Base-by-base conservation (phyloP, 163 green algal species). In the Scenedesmus sp. region DNA sequence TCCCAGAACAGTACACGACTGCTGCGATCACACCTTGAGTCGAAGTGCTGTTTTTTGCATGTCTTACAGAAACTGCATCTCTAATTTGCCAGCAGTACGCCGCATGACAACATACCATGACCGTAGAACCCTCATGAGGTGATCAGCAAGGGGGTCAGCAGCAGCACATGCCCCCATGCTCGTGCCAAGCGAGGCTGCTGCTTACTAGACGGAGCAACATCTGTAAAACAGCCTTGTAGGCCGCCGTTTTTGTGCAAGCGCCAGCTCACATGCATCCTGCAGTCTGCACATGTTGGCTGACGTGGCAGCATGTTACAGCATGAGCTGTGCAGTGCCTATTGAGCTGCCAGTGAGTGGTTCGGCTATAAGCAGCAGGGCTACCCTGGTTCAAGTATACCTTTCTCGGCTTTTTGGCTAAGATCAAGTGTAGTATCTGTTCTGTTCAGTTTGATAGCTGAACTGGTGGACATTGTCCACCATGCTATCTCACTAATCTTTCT, bases 391-490 rank as follows among this genome's bases (percentile, higher is more conserved):
- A 60, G 77, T 54, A 90, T 90, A 90, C 86, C 86, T 90, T 90
- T 90, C 86, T 90, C 86, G 86, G 86, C 86, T 90, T 90, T 90
- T 84, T 90, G 86, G 86, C 86, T 90, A 90, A 90, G 86, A 90
- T 90, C 86, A 90, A 90, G 86, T 84, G 86, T 90, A 90, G 86
- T 90, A 90, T 90, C 86, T 90, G 86, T 90, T 90, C 86, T 90
- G 86, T 90, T 90, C 86, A 90, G 86, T 90, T 90, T 90, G 86
- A 90, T 90, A 90, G 86, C 86, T 90, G 86, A 90, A 90, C 86
- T 90, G 16, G 9, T 10, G 55, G 46, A 57, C 86, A 90, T 90
- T 83, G 86, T 57, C 46, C 46, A 4, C 6, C 34, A 90, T 90
- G 86, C 86, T 90, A 90, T 90, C 86, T 62, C n/a, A 83, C 67